phyloP scores from a whole-genome alignment of 805 yeast genomes.

The Candida ortonii region DNA sequence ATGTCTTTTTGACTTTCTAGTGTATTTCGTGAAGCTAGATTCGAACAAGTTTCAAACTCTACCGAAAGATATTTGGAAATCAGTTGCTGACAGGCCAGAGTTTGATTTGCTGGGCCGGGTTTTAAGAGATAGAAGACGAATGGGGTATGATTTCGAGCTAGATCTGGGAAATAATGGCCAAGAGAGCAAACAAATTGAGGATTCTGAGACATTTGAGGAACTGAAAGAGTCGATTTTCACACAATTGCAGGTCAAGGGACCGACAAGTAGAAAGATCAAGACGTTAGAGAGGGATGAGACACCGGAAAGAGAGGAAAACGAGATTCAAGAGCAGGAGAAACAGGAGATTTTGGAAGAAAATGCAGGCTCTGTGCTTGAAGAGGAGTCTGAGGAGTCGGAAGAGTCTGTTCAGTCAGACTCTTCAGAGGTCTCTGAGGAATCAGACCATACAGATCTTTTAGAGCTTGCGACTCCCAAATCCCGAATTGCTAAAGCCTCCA shows the following conservation, averaged over 20 bases:
- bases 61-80: slow-evolving; percentile 23
- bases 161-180: slow-evolving; percentile 6
- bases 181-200: background rate
- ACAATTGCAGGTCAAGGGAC: slow-evolving; percentile 1
- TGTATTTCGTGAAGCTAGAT: slow-evolving; percentile 23
- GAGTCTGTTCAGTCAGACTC: too few relatives aligned
- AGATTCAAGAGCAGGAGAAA: background rate
- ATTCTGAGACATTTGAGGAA: slow-evolving; percentile 14
- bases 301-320: background rate
- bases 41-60: slow-evolving; percentile 18
- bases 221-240: slow-evolving; percentile 17
- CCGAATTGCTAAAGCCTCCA: too few relatives aligned
- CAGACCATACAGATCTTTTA: too few relatives aligned
- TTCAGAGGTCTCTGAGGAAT: background rate
- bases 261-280: slow-evolving; percentile 2
- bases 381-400: background rate
- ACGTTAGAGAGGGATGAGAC: slow-evolving; percentile 1
- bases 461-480: too few relatives aligned
- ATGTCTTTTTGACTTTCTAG: slow-evolving; percentile 26
- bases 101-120: slow-evolving; percentile 13
- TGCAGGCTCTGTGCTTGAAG: slow-evolving; percentile 1
- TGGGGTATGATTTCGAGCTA: slow-evolving; percentile 22
- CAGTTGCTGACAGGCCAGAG: slow-evolving; percentile 4
- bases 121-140: slow-evolving; percentile 19
- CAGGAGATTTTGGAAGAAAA: too few relatives aligned